Evolutionary conservation across 805 yeast species (phyloP), one percentile per base, ranked within the genome.

Genomic region (Lachancea sp.): DNA sequence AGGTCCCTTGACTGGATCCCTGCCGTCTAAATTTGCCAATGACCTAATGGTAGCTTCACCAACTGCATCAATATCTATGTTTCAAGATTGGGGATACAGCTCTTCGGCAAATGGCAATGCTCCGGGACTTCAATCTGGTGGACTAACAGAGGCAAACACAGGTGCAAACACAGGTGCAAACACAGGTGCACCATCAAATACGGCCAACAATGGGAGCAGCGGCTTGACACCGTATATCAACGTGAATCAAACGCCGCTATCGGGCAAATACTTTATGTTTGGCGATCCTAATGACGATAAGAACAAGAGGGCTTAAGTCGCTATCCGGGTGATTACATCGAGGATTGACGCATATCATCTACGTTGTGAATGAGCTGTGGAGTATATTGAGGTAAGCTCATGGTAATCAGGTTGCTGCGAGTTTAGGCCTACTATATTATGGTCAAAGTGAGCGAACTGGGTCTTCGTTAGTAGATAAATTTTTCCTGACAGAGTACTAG

Each of bases 11-110:
- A 53, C 56, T 3, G 62, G 61, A 3, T 48, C 56, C 9, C 40
- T 54, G 31, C 62, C 58, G 8, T 58, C 64, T 2, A 60, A 60
- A 34, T 62, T 58, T 42, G 60, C 58, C 20, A 61, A 58, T 34
- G 67, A 60, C 38, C 45, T 58, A 28, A 53, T 58, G 49, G 56
- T 55, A 19, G 56, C 58, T 9, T 60, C 64, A 11, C 64, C 64
- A 19, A 53, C 41, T 21, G 50, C 52, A 1, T 48, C 59, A 1
- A 53, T 55, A 41, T 46, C 60, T 3, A 54, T 59, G 61, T 60
- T 60, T 37, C 63, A 55, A 25, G 64, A 60, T 45, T 60, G 64
- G 64, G 46, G 55, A 7, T 43, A 34, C 6, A 28, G 18, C 17
- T 28, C 30, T 28, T 6, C 17, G 18, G 15, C 17, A n/a, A n/a